Conservation (phyloP, 1,284 basidiomycete genomes). For the Fomitiporia mediterranea region DNA sequence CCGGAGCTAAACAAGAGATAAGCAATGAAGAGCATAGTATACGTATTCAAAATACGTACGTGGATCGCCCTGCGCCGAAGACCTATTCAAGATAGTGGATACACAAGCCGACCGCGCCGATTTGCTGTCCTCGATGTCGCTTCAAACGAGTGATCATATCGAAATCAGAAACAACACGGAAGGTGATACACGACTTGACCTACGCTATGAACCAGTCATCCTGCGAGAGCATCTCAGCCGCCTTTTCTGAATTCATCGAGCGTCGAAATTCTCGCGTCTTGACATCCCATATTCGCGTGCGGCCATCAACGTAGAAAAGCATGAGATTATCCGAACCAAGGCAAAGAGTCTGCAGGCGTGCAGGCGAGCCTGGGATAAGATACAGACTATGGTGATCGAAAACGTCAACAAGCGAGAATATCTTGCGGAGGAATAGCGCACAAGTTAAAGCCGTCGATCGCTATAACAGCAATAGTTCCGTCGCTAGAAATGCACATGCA, state of each 20-base stretch:
- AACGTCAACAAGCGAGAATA: slow-evolving; percentile 14
- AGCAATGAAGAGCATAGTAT: not conserved
- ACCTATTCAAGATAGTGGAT: slow-evolving; percentile 16
- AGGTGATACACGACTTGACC: slow-evolving; percentile 25
- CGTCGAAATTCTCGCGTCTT: slow-evolving; percentile 81
- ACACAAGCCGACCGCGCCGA: too few species aligned
- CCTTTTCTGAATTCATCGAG: slow-evolving; percentile 74
- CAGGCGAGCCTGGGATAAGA: slow-evolving; percentile 72
- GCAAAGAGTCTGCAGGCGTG: slow-evolving; percentile 61
- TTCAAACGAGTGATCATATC: not conserved
- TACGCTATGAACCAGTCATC: slow-evolving; percentile 73
- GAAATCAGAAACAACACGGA: not conserved
- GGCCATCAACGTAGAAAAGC: slow-evolving; percentile 71
- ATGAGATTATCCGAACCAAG: slow-evolving; percentile 70
- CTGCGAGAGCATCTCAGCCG: slow-evolving; percentile 65
- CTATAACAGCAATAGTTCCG: slow-evolving; percentile 78
- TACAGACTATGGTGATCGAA: slow-evolving; percentile 48
- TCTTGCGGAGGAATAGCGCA: slow-evolving; percentile 4
- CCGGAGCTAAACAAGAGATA: slow-evolving; percentile 17
- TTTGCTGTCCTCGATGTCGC: not conserved
- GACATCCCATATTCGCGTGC: slow-evolving; percentile 87
- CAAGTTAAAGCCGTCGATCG: slow-evolving; percentile 48
- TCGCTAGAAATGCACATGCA: slow-evolving; percentile 72
- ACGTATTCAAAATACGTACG: slow-evolving; percentile 13
- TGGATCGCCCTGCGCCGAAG: slow-evolving; percentile 15